Evolutionary conservation across 129 eudicot genomes (phyloP), one percentile per base, ranked within the genome.

Genomic region (Flaveria sonorensis): DNA sequence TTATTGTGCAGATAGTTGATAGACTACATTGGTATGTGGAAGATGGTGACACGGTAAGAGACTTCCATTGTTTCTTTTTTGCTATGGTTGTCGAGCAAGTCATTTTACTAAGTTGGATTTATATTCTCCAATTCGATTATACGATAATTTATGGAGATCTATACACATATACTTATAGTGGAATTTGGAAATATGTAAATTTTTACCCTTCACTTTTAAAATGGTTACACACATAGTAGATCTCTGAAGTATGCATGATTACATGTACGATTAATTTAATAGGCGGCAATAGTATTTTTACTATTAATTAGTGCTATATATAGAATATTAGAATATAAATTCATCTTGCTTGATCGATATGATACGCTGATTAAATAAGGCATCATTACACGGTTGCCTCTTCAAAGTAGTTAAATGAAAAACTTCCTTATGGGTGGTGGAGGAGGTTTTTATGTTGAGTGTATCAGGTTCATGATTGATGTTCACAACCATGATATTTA

Each of bases 1-100:
- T 72, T 52, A 67, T 57, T 77, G 18, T 73, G 82, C 89, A 88
- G 92, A 85, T 88, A 57, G 92, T 83, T 64, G 80, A 83, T 46
- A 83, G 84, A 79, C 86, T 88, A 55, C 85, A 83, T 77, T 88
- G 89, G 85, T 88, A 83, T 42, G 89, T 83, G 70, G 77, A 85
- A 83, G 88, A 85, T n/a, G 89, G 88, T 71, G 92, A 88, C 77
- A 83, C 15, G 85, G 92, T 88, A 75, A 77, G 87, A 60, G 15
- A 30, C 6, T 61, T 24, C 13, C 1, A 16, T 20, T 55, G 13
- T 43, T 59, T 30, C 46, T 55, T 43, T 46, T 46, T 19, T 45
- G 21, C 43, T 21, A 12, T 56, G 72, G 36, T 75, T 76, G 6
- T 42, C 46, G 59, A 6, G 13, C 66, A 16, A 15, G 6, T 42